A percentile compares a stretch with the other conserved stretches of the same genome.
Conservation (phyloP, 345 rosid species). For the Heritiera fomes region DNA sequence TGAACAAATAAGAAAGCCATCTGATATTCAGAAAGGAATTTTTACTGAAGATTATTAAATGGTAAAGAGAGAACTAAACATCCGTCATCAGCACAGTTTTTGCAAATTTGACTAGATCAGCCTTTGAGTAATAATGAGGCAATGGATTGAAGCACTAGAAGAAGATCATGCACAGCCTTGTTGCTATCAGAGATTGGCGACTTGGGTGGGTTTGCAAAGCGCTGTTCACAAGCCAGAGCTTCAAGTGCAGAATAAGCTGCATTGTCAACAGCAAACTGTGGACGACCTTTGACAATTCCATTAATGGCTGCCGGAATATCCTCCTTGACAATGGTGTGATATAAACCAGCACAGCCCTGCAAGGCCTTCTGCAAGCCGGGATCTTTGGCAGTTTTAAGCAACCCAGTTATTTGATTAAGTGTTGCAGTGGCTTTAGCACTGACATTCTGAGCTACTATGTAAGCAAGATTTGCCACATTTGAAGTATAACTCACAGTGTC, state of each 20-base stretch:
- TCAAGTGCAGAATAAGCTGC: slow-evolving; percentile 28
- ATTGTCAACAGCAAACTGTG: slow-evolving; percentile 30
- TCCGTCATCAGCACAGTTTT: not conserved
- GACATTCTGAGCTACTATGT: slow-evolving; percentile 29
- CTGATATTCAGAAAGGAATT: not conserved
- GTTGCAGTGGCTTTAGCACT: slow-evolving; percentile 15
- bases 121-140: slow-evolving; percentile 33
- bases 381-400: slow-evolving; percentile 17
- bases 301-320: slow-evolving; percentile 30
- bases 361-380: slow-evolving; percentile 30
- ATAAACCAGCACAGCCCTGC: slow-evolving; percentile 29
- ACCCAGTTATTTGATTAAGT: slow-evolving; percentile 24
- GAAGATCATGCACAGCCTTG: slow-evolving; percentile 27
- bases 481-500: slow-evolving; percentile 36
- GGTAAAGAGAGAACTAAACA: not conserved
- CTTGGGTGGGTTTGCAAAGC: slow-evolving; percentile 12
- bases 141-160: slow-evolving; percentile 40
- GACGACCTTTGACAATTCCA: slow-evolving; percentile 30
- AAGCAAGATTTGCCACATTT: slow-evolving; percentile 31
- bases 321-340: slow-evolving; percentile 36
- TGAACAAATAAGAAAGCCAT: not conserved
- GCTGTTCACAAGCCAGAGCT: slow-evolving; percentile 30
- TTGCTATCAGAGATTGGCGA: slow-evolving; percentile 34
- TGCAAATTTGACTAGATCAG: not conserved
- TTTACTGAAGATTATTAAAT: not conserved